Base-by-base conservation (phyloP, 2,329 filamentous ascomycete species). In the Botrytis hyacinthi region DNA sequence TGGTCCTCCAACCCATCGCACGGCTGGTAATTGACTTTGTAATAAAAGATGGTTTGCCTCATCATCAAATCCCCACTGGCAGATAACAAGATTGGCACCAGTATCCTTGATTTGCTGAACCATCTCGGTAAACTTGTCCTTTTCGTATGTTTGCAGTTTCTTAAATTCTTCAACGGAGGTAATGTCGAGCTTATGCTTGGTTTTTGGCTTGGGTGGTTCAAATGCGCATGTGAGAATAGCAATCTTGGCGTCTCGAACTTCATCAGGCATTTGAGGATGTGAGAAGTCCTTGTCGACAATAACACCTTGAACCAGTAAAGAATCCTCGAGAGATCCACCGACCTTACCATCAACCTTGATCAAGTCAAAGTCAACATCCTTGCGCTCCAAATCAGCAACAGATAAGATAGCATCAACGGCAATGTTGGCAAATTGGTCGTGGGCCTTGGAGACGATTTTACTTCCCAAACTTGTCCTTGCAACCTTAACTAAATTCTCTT, bases 201-300 rank as follows among this genome's bases (percentile, higher is more conserved):
- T 99, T 90, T 99, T 99, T 78, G 96, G 96, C 88, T 99, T 99
- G 69, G 96, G 96, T 46, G 96, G 96, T 86, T 99, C 96, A 82
- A 99, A 99, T 6, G 96, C 94, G 83, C 96, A 99, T 70, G 96
- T 99, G 74, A 99, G 86, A 80, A 99, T 99, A 78, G 96, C 96
- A 81, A 99, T 91, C 87, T 98, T 98, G 81, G 96, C 97, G 84
- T 99, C 94, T 79, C 87, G 89, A 77, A 99, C 95, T 84, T 98
- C 94, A 69, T 92, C 93, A 18, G 96, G 96, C 96, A 99, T 99
- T 85, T 99, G 96, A 20, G 96, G 96, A 83, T 99, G 96, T 51
- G 96, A 98, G 84, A 99, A 99, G 85, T 99, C 97, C 87, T 99
- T 99, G 89, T 99, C 96, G 83, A 99, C 89, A 82, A 99, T 97